Evolutionary conservation across 164 flowering plant species (phyloP), one percentile per base, ranked within the genome.

Genomic region (Protea cynaroides): DNA sequence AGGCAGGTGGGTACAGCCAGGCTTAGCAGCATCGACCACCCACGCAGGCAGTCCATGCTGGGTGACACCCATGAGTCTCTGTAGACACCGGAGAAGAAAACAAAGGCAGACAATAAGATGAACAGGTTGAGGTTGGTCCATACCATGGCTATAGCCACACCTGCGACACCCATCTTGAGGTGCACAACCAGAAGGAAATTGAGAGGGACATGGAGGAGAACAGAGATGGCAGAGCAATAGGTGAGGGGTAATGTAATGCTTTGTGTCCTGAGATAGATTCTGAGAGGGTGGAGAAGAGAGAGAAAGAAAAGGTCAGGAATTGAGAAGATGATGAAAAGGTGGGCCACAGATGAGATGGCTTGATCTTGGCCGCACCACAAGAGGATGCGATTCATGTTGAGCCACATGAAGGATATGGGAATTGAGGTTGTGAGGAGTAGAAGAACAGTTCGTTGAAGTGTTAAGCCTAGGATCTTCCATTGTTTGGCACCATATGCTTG

Each of bases 281-380:
- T 67, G 0, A 94, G 81, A 6, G 99, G 99, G 76, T 94, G 99
- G 23, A 94, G 92, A 19, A 94, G 74, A 0, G 97, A 89, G 57
- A 91, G 84, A 68, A 89, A 80, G 75, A 94, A 77, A n/a, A 94
- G 82, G 76, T 90, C 96, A 0, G 97, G 98, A n/a, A 92, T 84
- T 24, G 96, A 80, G 72, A 87, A 90, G 8, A 82, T 56, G 40
- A 90, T 84, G 76, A 86, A 90, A 37, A 80, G 71, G 13, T 86
- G 92, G 8, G 95, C 95, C 38, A 74, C 65, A 10, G 86, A 69
- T 14, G 95, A 81, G 67, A 89, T 86, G 51, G 83, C 81, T 23
- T 80, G 65, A 62, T 90, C 96, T 64, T 90, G 98, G 60, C 90
- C 87, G 62, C 90, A 88, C 87, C 82, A 82, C 3, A 83, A 62